Percentiles rank a stretch among this genome's conserved stretches.
phyloP scores from a whole-genome alignment of 2,329 filamentous ascomycete genomes.

The Botrytis hyacinthi region DNA sequence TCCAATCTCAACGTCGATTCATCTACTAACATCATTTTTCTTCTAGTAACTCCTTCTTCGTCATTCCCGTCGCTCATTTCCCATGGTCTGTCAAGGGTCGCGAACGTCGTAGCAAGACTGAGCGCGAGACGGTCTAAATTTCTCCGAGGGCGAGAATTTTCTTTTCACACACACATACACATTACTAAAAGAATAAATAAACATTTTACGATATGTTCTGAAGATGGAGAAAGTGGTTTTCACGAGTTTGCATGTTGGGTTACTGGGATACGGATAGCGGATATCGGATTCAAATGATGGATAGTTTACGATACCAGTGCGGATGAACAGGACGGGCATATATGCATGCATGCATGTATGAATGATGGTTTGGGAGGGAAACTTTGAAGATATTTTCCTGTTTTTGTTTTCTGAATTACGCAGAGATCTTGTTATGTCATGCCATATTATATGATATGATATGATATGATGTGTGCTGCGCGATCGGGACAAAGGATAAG shows the following conservation, averaged over 20 bases:
- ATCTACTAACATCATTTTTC: constrained; percentile 38
- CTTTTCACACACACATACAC: background rate
- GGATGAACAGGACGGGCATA: background rate
- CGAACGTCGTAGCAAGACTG: constrained; percentile 54
- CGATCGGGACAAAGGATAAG: no score
- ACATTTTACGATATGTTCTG: background rate
- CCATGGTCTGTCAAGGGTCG: constrained; percentile 84
- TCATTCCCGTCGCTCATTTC: constrained; percentile 90
- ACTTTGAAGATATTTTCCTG: no score
- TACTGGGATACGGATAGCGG: background rate
- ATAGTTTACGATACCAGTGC: background rate
- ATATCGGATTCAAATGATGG: background rate
- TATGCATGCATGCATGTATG: background rate
- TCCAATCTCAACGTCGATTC: no score
- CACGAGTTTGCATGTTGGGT: background rate
- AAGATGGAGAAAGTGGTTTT: background rate
- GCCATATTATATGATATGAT: no score
- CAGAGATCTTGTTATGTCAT: no score
- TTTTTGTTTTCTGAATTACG: no score
- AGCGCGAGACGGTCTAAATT: constrained; percentile 37
- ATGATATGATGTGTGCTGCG: no score
- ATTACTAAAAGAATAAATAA: background rate
- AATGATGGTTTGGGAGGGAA: background rate
- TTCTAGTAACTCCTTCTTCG: constrained; percentile 78
- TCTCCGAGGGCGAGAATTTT: background rate